Evolutionary conservation across 768 basidiomycete species (phyloP), one percentile per base, ranked within the genome.

Genomic region (Melanogaster broomeanus): DNA sequence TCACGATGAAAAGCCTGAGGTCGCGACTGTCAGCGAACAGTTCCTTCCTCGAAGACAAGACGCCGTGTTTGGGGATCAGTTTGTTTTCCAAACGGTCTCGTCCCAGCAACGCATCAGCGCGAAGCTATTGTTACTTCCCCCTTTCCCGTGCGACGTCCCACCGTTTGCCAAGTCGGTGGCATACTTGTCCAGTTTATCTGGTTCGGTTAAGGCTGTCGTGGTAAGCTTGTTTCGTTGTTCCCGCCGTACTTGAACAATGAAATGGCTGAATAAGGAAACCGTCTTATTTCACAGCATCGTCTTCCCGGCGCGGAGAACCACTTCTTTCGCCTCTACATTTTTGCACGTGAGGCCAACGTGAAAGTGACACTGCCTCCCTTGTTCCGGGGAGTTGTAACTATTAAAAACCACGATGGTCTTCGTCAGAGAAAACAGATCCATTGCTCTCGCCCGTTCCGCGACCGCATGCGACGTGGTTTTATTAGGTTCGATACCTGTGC

Each of bases 81-180:
- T 63, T 53, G 47, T 68, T 7, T 67, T 61, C 42, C 61, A 71
- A 48, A 59, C 62, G 16, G 21, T 54, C 37, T 43, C 57, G 6
- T 45, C 46, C 41, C 56, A 48, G 16, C 65, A 59, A 40, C 52
- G 61, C 19, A 58, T 69, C 55, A 56, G 60, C 3, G 69, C 67
- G 38, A 71, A 49, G 41, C 43, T 71, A 1, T 28, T 60, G 37
- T 52, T 69, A 10, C 65, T 65, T 9, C 48, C 69, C 27, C 67
- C 63, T 21, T 34, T 59, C 24, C 56, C 65, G n/a, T 63, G 56
- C 40, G 69, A 69, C 42, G 30, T 34, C 38, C 54, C 59, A 19
- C 62, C 69, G 1, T 58, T 67, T 54, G 69, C 67, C n/a, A 69
- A 70, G 53, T 69, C 67, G 15, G 67, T 59, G 24, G 60, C 68